Conservation (phyloP, 768 basidiomycete genomes). For the Antrodiella citrinella region DNA sequence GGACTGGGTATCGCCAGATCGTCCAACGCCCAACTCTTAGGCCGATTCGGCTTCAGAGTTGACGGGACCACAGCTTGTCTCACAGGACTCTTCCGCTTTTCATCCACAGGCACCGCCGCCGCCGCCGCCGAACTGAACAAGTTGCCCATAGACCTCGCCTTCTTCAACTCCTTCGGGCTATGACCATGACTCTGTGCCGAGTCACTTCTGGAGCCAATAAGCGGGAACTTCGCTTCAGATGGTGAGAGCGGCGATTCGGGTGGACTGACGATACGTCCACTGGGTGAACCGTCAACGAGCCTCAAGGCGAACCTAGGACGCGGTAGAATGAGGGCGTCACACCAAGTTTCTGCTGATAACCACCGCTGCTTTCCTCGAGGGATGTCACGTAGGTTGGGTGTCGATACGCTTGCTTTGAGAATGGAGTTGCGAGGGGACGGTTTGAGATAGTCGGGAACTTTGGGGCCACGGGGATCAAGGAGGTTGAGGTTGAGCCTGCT, state of each 20-base stretch:
- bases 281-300: slow-evolving; percentile 30
- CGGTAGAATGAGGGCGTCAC: slow-evolving; percentile 71
- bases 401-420: slow-evolving; percentile 53
- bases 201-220: slow-evolving; percentile 1
- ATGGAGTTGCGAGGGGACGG: slow-evolving; percentile 20
- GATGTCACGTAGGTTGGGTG: slow-evolving; percentile 48
- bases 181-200: neutral
- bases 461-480: slow-evolving; percentile 15
- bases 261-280: slow-evolving; percentile 37
- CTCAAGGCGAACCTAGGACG: slow-evolving; percentile 54
- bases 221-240: slow-evolving; percentile 6
- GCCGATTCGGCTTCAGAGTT: slow-evolving; percentile 28
- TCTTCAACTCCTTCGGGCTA: slow-evolving; percentile 11
- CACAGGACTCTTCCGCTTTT: neutral
- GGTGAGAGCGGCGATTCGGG: slow-evolving; percentile 35
- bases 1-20: slow-evolving; percentile 53
- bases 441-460: slow-evolving; percentile 23
- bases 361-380: slow-evolving; percentile 52
- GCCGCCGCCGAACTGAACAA: slow-evolving; percentile 14
- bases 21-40: slow-evolving; percentile 53
- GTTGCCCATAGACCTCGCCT: slow-evolving; percentile 24
- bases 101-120: neutral
- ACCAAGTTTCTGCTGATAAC: slow-evolving; percentile 74
- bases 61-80: neutral
- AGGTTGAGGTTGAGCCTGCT: slow-evolving; percentile 19